phyloP scores from a whole-genome alignment of 306 rosid genomes.

The Glycine soja region DNA sequence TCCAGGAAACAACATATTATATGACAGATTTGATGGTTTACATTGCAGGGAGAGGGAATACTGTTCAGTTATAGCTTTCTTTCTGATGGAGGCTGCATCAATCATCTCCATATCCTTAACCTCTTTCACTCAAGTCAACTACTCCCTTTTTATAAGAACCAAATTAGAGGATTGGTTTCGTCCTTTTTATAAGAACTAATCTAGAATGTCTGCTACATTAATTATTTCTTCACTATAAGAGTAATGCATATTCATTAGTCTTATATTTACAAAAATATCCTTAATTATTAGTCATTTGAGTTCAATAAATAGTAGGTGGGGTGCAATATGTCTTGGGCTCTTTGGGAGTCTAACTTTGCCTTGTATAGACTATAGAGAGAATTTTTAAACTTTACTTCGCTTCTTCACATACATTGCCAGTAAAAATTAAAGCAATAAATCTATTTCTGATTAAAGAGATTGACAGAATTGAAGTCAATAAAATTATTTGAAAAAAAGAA shows the following conservation, averaged over 20 bases:
- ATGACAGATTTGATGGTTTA: neutral
- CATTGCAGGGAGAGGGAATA: neutral
- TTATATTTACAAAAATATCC: neutral
- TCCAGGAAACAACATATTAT: neutral
- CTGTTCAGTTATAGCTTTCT: constrained; percentile 52
- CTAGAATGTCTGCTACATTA: neutral
- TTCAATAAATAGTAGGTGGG: neutral
- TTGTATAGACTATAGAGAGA: too few species aligned
- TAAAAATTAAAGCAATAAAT: too few species aligned
- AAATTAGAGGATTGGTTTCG: neutral
- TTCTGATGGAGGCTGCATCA: constrained; percentile 54
- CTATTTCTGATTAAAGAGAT: neutral
- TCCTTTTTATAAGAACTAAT: neutral
- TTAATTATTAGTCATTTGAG: neutral
- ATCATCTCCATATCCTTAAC: constrained; percentile 59
- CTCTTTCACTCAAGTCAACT: constrained; percentile 40
- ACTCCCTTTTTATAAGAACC: neutral
- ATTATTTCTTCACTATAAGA: constrained; percentile 33
- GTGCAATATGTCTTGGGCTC: neutral
- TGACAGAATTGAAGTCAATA: neutral
- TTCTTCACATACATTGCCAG: neutral
- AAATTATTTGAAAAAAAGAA: too few species aligned
- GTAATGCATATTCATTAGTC: too few species aligned
- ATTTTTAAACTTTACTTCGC: neutral
- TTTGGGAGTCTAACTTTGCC: neutral